phyloP scores from a whole-genome alignment of 495 filamentous ascomycete species.

The Penicillium crystallinum region DNA sequence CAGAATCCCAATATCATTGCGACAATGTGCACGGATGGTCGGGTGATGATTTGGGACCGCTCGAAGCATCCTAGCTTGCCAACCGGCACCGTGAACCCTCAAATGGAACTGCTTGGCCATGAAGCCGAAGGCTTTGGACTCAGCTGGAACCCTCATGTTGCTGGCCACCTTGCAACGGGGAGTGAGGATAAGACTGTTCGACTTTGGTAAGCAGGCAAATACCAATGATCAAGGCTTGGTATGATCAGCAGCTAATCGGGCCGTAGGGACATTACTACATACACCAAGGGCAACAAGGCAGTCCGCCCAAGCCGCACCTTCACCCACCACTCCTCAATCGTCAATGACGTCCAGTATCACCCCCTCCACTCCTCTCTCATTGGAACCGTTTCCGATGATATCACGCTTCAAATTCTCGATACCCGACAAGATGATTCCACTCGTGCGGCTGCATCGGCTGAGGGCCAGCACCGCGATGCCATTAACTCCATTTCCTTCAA shows the following conservation, averaged over 20 bases:
- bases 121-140: slow-evolving; percentile 90
- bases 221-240: neutral
- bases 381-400: slow-evolving; percentile 91
- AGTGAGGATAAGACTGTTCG: slow-evolving; percentile 87
- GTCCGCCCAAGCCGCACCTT: slow-evolving; percentile 68
- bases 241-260: slow-evolving; percentile 5
- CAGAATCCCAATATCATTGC: slow-evolving; percentile 98
- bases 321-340: slow-evolving; percentile 82
- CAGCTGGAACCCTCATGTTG: slow-evolving; percentile 81
- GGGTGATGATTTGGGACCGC: slow-evolving; percentile 87
- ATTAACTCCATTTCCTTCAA: slow-evolving; percentile 96
- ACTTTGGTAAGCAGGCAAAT: slow-evolving; percentile 61
- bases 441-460: slow-evolving; percentile 56
- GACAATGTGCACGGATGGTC: slow-evolving; percentile 82
- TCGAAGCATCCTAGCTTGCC: slow-evolving; percentile 82
- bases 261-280: slow-evolving; percentile 69
- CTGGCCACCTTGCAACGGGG: slow-evolving; percentile 80
- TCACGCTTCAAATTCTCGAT: slow-evolving; percentile 89
- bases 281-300: slow-evolving; percentile 62
- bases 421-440: slow-evolving; percentile 60
- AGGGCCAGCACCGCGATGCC: slow-evolving; percentile 75
- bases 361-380: slow-evolving; percentile 76
- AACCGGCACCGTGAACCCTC: slow-evolving; percentile 65
- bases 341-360: slow-evolving; percentile 96
- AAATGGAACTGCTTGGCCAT: slow-evolving; percentile 83